Evolutionary conservation across 306 rosid genomes (phyloP), one percentile per base, ranked within the genome.

Genomic region (Chamaecrista fasciculata): DNA sequence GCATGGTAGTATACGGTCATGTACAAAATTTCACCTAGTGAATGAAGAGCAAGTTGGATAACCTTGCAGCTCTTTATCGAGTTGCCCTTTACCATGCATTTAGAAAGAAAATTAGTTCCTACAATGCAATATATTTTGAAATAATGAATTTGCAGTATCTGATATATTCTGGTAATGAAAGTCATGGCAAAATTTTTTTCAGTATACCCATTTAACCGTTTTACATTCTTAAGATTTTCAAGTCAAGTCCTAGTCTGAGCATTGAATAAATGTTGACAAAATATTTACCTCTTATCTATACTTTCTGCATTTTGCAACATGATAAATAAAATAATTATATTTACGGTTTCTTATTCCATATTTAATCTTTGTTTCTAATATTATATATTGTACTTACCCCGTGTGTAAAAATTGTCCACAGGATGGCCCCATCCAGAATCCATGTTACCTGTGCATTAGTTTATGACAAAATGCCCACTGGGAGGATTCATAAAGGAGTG

Each of bases 381-480:
- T 34, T 18, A 34, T 34, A 33, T 18, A 14, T 50, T 52, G 44
- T 61, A 20, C 70, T 62, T 57, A 68, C 40, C 42, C 37, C n/a
- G n/a, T 64, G 39, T 72, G 73, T 53, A 69, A 61, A 66, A 82
- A 33, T 73, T 43, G 76, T 66, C 40, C 4, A 67, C 96, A 95
- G 99, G 78, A 85, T 91, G 85, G 85, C 83, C 47, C 83, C 95
- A 37, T 81, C 86, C 51, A 84, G 96, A 78, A 89, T 95, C 82
- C 96, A 95, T 74, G 97, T 87, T 77, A 95, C 99, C 31, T 95
- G 97, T 87, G 97, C 99, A 56, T 71, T 91, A 57, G 99, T 95
- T 23, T 40, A 63, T 52, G 97, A 91, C 70, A 87, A 87, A 79
- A 89, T 85, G 83, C 85, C 89, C 59, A 65, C 95, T 3, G 99